Conservation (phyloP, 768 basidiomycete genomes). For the Daedaleopsis nitida region DNA sequence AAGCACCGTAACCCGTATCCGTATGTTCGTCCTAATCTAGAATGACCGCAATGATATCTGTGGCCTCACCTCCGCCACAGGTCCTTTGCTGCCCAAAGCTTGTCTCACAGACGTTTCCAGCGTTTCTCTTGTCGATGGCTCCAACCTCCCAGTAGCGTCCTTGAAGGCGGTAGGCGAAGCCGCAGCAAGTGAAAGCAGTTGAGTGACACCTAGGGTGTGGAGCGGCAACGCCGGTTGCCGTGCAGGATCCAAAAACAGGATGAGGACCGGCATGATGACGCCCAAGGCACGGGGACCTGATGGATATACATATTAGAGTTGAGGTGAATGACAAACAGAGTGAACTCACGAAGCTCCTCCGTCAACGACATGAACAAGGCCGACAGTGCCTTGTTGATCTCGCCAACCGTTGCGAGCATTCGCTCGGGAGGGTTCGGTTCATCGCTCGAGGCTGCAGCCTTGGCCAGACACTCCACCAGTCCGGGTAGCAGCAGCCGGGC, state of each 20-base stretch:
- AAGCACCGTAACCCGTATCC: not conserved
- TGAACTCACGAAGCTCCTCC: slow-evolving; percentile 62
- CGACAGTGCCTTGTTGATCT: slow-evolving; percentile 82
- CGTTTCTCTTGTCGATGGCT: slow-evolving; percentile 53
- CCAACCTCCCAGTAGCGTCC: slow-evolving; percentile 74
- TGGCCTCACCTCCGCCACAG: slow-evolving; percentile 53
- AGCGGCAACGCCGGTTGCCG: slow-evolving; percentile 44
- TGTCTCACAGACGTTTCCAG: slow-evolving; percentile 81
- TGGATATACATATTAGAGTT: not conserved
- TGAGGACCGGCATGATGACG: slow-evolving; percentile 74
- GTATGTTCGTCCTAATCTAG: slow-evolving; percentile 32
- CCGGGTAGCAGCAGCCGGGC: slow-evolving; percentile 74
- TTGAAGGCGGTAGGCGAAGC: slow-evolving; percentile 78
- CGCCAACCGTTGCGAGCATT: slow-evolving; percentile 66
- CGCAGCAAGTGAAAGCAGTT: slow-evolving; percentile 74
- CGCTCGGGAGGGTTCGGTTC: slow-evolving; percentile 57
- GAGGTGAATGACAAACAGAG: not conserved
- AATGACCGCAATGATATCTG: slow-evolving; percentile 81
- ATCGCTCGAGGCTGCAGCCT: slow-evolving; percentile 60
- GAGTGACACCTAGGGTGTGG: slow-evolving; percentile 60
- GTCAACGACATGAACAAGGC: slow-evolving; percentile 58
- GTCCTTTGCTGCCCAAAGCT: slow-evolving; percentile 52
- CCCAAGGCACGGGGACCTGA: slow-evolving; percentile 68
- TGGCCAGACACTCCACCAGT: slow-evolving; percentile 78
- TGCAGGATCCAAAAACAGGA: slow-evolving; percentile 64